Base-by-base conservation (phyloP, 345 rosid genomes). In the Mallotus nudiflorus region DNA sequence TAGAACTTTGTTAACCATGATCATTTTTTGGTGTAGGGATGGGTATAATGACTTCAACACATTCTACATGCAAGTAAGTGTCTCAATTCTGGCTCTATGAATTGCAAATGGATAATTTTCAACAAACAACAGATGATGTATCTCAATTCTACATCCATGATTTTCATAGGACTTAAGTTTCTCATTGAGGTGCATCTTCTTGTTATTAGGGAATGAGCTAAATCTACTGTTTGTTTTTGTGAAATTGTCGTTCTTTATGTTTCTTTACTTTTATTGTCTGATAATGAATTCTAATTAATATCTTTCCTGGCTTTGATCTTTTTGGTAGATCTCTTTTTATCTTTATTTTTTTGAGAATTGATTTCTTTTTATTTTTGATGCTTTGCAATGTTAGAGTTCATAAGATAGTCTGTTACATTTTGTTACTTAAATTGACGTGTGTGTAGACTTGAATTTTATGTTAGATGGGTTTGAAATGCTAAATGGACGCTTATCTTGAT, bases 31-130 rank as follows among this genome's bases (percentile, higher is more conserved):
- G 71, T 89, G 88, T 88, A 95, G 97, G 86, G 99, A 95, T 83
- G 99, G 99, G 33, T 95, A 92, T 78, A 95, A 95, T 39, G 97
- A 95, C 84, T 92, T 95, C 91, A 90, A 90, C 78, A 90, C 95
- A 28, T 94, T 94, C 81, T 94, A 94, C 84, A 77, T 94, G 89
- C 98, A 94, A 87, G 98, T 93, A 83, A 86, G 96, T 82, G 62
- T 33, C 51, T 40, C 66, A 62, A 12, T 42, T 62, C 28, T 42
- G n/a, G 33, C 9, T 40, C 51, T 11, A 40, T 13, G 5, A 25
- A 13, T 40, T 19, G 27, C n/a, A 37, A 18, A 54, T 62, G 42
- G 12, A 62, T 22, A 39, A 39, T 40, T 40, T 42, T 42, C 29
- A 20, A 40, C n/a, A n/a, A n/a, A n/a, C n/a, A n/a, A n/a, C n/a